Evolutionary conservation across 371 early-diverging fungal genomes (phyloP).

Genomic region (Actinomucor elegans): DNA sequence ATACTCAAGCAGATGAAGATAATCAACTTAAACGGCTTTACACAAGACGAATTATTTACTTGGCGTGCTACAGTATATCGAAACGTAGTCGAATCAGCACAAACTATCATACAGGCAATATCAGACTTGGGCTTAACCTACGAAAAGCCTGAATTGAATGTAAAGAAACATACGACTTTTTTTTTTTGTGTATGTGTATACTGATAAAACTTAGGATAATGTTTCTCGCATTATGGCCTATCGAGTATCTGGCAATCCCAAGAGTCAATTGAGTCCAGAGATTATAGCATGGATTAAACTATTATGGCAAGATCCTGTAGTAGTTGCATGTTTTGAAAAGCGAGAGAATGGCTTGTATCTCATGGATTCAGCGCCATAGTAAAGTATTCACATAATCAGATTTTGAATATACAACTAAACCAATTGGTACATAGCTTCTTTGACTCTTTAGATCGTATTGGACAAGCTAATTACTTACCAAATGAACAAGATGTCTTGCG

Average conservation of each 20-base stretch:
- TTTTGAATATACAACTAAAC: background rate
- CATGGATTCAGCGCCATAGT: slow-evolving; percentile 77
- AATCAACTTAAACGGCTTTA: slow-evolving; percentile 88
- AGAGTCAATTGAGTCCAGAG: slow-evolving; percentile 35
- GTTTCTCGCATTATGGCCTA: slow-evolving; percentile 17
- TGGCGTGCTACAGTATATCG: slow-evolving; percentile 77
- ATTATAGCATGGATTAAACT: slow-evolving; percentile 65
- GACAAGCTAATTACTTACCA: slow-evolving; percentile 61
- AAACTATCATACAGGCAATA: slow-evolving; percentile 63
- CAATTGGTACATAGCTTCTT: slow-evolving; percentile 47
- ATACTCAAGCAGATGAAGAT: slow-evolving; percentile 94
- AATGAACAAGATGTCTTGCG: slow-evolving; percentile 74
- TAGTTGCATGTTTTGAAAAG: slow-evolving; percentile 55
- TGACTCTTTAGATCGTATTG: slow-evolving; percentile 55
- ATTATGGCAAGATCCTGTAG: slow-evolving; percentile 71
- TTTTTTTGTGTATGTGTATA: background rate
- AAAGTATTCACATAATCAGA: slow-evolving; percentile 2
- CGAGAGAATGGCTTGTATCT: slow-evolving; percentile 70
- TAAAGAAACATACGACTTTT: background rate
- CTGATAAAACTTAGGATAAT: slow-evolving; percentile 6
- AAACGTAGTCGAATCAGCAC: slow-evolving; percentile 78
- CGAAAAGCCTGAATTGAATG: slow-evolving; percentile 10
- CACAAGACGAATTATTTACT: slow-evolving; percentile 72
- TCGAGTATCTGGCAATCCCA: slow-evolving; percentile 28
- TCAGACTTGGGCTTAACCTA: slow-evolving; percentile 18